A percentile compares a stretch with the other conserved stretches of the same genome.
Conservation (phyloP, 768 basidiomycete genomes). For the Lepiota venenata region DNA sequence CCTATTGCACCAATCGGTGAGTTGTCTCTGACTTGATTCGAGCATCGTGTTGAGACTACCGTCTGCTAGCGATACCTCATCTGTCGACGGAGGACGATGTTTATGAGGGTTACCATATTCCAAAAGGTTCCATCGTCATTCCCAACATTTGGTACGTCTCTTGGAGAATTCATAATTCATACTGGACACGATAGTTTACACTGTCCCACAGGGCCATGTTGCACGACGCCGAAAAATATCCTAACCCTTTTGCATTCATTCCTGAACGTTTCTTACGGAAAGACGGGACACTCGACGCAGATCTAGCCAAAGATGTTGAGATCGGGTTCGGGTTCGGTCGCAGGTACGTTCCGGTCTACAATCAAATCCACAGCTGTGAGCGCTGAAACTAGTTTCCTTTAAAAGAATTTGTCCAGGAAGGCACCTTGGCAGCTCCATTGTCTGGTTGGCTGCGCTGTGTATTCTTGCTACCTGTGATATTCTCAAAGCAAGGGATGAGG, state of each 20-base stretch:
- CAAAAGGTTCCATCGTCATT: constrained; percentile 30
- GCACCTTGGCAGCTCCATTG: constrained; percentile 43
- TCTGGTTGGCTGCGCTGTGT: constrained; percentile 40
- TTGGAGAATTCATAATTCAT: not conserved
- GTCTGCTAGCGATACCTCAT: constrained; percentile 24
- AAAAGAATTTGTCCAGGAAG: constrained; percentile 50
- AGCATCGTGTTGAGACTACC: not conserved
- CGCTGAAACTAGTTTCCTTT: not conserved
- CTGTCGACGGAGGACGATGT: constrained; percentile 30
- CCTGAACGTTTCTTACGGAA: constrained; percentile 45
- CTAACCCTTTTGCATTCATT: constrained; percentile 41
- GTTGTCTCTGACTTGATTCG: not conserved
- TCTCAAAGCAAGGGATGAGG: constrained; percentile 33
- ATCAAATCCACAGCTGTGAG: not conserved
- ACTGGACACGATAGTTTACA: not conserved
- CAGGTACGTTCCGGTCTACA: constrained; percentile 28
- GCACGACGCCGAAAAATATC: constrained; percentile 34
- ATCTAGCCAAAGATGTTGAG: constrained; percentile 26
- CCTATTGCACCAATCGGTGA: constrained; percentile 25
- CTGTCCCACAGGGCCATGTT: constrained; percentile 32
- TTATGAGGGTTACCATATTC: constrained; percentile 38
- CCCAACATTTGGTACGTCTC: constrained; percentile 24
- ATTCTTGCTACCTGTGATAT: constrained; percentile 45
- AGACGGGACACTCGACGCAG: constrained; percentile 28
- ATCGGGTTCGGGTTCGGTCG: constrained; percentile 59